Conservation (phyloP, 345 rosid species). For the Excoecaria agallocha region DNA sequence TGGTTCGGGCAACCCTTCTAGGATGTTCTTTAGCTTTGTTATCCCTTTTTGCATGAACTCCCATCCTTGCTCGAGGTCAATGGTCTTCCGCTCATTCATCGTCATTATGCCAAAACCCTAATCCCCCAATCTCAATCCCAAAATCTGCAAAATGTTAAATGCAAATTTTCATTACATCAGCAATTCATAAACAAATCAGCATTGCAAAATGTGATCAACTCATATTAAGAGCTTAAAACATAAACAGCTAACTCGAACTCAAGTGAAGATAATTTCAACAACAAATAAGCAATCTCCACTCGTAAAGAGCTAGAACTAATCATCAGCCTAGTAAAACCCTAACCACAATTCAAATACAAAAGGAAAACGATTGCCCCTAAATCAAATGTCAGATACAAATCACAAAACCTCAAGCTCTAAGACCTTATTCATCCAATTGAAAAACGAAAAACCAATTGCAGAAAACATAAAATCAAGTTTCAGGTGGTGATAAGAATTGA, state of each 20-base stretch:
- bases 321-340: neutral
- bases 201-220: neutral
- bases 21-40: slow-evolving; percentile 68
- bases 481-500: neutral
- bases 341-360: neutral
- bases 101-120: slow-evolving; percentile 19
- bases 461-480: neutral
- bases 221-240: neutral
- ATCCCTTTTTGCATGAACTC: slow-evolving; percentile 80
- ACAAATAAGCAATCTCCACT: neutral
- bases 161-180: neutral
- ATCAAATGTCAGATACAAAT: neutral
- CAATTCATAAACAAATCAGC: neutral
- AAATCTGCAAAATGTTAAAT: neutral
- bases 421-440: neutral
- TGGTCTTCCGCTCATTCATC: slow-evolving; percentile 74
- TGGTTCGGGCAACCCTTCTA: slow-evolving; percentile 44
- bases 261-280: neutral
- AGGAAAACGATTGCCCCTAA: neutral
- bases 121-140: slow-evolving; percentile 1
- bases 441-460: neutral
- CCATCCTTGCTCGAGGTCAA: slow-evolving; percentile 89
- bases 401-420: neutral
- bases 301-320: neutral
- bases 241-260: neutral